Base-by-base conservation (phyloP, 345 rosid species). In the Citrus reticulata region DNA sequence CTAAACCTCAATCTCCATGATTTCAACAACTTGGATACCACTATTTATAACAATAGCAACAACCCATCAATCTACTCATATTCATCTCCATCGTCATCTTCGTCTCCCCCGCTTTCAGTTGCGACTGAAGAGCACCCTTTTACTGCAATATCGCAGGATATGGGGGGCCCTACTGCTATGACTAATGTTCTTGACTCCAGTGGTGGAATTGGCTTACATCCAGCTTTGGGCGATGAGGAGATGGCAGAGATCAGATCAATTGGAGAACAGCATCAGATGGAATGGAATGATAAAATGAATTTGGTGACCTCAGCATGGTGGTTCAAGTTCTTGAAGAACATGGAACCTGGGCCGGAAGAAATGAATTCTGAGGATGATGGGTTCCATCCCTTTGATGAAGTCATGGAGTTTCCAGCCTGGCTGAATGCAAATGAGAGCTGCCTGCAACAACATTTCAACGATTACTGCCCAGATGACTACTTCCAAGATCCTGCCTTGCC, bases 401-500 rank as follows among this genome's bases (percentile, higher is more conserved):
- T 88, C 80, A 91, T 93, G 97, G 97, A 93, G 64, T 90, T 91
- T 63, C 96, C 98, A 32, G 70, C 93, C 30, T 95, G 99, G 99
- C 59, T 93, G 91, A 92, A 88, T 76, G 83, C 86, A 81, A 87
- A 85, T 39, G 97, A 92, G 6, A 87, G 85, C 79, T 83, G 88
- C 80, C 82, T 92, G 81, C 94, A 88, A 58, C 95, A 89, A 77
- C 86, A 86, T 80, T 82, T 87, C 84, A 78, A 72, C 68, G 88
- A 91, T 81, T 83, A 84, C 85, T 87, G 83, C 79, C 75, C 91
- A 5, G 83, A 83, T 76, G 90, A 85, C 40, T 87, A 81, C 80
- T 76, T 80, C 72, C 88, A 79, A 74, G 91, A 90, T 87, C 88
- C 93, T 81, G 85, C 96, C 69, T 84, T 95, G 79, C 92, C 93